Base-by-base conservation (phyloP, 768 basidiomycete species). In the Lentinus tigrinus region DNA sequence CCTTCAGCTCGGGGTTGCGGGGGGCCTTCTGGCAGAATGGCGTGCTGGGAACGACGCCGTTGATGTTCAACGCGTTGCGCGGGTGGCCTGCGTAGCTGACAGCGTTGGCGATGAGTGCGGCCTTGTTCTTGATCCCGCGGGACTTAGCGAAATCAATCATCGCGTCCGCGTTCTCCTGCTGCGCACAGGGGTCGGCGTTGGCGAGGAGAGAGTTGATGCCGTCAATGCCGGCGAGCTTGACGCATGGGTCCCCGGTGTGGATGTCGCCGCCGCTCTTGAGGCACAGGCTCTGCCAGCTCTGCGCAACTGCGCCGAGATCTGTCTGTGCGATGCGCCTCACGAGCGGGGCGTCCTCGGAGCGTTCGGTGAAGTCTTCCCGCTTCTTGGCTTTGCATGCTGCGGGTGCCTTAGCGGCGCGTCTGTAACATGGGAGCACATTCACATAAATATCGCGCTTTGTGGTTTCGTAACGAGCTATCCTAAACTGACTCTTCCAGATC, bases 1-100 rank as follows among this genome's bases (percentile, higher is more conserved):
- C 24, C 38, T 16, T 23, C 38, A 39, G 51, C 51, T 27, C 73
- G 17, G 73, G 19, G 59, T 84, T 83, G 66, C 74, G 75, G 21
- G 82, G 82, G 1, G 79, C 75, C 58, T 73, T 78, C 68, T 79
- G 79, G 69, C 83, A 85, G 70, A 81, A 84, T 14, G 77, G 73
- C 19, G 75, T 78, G 16, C 77, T 77, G 1, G 78, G 80, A 39
- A 75, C 63, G 36, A 78, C 67, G n/a, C 77, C 79, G 34, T 73
- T 69, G 40, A 81, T 71, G 47, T 75, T 66, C 17, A 79, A 68
- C 0, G 78, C 74, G 54, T 78, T 75, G 39, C 80, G 73, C 5
- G 79, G 68, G 58, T 80, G 75, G 48, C 69, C 56, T n/a, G 76
- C 71, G 64, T 78, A 81, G 21, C 67, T 64, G 37, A 80, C 58